A percentile compares a stretch with the other conserved stretches of the same genome.
Conservation (phyloP, 208 protist species). For the Borovskyia barvae region DNA sequence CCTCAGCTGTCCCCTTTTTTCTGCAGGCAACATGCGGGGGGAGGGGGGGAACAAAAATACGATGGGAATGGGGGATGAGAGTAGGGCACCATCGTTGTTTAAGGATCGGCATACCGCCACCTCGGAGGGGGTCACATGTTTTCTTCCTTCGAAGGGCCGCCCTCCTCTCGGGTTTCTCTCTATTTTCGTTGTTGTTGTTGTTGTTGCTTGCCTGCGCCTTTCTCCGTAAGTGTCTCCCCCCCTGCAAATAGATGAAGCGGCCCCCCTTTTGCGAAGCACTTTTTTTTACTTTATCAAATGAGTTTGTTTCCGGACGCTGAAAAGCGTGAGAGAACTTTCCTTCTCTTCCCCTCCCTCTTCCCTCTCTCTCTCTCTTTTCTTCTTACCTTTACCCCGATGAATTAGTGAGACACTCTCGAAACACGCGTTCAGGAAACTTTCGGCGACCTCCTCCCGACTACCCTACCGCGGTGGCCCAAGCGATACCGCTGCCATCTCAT, state of each 20-base stretch:
- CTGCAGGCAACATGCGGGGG: too few species aligned
- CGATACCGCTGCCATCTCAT: too few species aligned
- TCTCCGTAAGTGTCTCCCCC: neutral
- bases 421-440: too few species aligned
- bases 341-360: neutral
- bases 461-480: too few species aligned
- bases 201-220: conserved; percentile 1
- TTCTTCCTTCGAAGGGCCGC: too few species aligned
- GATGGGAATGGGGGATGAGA: too few species aligned
- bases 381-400: neutral
- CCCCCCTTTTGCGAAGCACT: neutral
- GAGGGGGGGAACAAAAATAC: too few species aligned
- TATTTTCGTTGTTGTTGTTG: conserved; percentile 1
- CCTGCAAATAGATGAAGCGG: neutral
- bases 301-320: neutral
- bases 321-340: neutral
- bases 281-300: conserved; percentile 3
- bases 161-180: too few species aligned
- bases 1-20: neutral
- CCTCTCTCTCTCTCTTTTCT: neutral
- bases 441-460: too few species aligned
- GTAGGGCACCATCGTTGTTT: too few species aligned
- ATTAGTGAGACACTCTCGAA: neutral
- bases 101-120: too few species aligned
- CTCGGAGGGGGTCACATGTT: too few species aligned